Evolutionary conservation across 2,329 filamentous ascomycete species (phyloP).

Genomic region (Alternaria sp.): DNA sequence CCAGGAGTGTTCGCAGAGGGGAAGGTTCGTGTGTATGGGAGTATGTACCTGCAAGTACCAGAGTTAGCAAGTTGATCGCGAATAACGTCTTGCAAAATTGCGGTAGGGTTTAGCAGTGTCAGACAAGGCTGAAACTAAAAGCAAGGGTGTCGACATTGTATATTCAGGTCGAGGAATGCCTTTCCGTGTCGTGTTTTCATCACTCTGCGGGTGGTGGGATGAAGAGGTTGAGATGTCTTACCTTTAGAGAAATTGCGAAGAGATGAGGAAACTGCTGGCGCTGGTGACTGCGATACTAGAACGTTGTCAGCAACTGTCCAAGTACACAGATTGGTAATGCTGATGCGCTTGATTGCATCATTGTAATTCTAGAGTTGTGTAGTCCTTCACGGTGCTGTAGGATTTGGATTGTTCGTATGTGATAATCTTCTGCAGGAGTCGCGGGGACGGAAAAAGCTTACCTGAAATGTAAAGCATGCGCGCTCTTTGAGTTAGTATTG

Average conservation of each 20-base stretch:
- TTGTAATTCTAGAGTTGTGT: constrained; percentile 65
- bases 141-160: constrained; percentile 69
- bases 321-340: background rate
- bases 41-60: constrained; percentile 44
- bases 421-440: constrained; percentile 54
- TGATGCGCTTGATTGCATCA: constrained; percentile 53
- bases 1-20: constrained; percentile 13
- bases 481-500: constrained; percentile 23
- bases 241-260: constrained; percentile 48
- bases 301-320: constrained; percentile 29
- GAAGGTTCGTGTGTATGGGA: constrained; percentile 22
- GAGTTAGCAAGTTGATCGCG: constrained; percentile 38
- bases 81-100: constrained; percentile 21
- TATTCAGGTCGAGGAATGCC: constrained; percentile 75
- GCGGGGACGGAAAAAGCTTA: constrained; percentile 25
- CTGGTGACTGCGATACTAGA: constrained; percentile 14
- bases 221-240: constrained; percentile 39
- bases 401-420: constrained; percentile 66
- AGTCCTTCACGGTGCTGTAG: constrained; percentile 64
- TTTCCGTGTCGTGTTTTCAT: constrained; percentile 72
- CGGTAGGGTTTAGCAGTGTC: constrained; percentile 51
- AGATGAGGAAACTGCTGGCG: background rate
- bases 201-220: constrained; percentile 55
- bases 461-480: constrained; percentile 11
- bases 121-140: constrained; percentile 76